phyloP scores from a whole-genome alignment of 139 green algal species.

The Haematococcus lacustris region DNA sequence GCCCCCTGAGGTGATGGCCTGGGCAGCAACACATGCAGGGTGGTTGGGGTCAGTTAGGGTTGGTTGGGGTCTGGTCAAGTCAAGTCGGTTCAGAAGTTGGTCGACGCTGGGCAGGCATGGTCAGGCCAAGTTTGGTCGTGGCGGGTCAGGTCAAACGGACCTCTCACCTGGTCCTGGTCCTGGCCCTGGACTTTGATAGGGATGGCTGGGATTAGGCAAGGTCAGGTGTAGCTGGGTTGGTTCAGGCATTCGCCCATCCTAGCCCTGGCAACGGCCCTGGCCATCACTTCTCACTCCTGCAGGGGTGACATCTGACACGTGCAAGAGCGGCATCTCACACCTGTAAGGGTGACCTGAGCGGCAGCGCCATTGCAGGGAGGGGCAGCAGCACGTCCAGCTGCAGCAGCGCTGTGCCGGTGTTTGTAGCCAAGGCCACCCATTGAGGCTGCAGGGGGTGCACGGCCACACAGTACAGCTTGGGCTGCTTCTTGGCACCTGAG shows the following conservation, averaged over 20 bases:
- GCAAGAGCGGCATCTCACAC: neutral
- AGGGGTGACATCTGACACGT: neutral
- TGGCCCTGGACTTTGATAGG: no score
- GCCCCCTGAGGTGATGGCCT: neutral
- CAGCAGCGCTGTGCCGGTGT: conserved; percentile 17
- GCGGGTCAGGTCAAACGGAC: neutral
- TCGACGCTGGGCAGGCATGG: neutral
- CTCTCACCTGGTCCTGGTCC: no score
- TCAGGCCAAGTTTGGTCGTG: neutral
- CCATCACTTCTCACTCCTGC: neutral
- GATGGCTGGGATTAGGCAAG: no score
- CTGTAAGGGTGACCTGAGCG: neutral
- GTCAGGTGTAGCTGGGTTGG: no score
- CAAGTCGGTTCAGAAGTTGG: no score
- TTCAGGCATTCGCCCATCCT: neutral
- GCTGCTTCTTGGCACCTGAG: conserved; percentile 30
- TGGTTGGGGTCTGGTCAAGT: no score
- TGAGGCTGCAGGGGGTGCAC: conserved; percentile 35
- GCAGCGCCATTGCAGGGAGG: neutral
- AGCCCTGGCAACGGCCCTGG: neutral
- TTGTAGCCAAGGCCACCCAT: conserved; percentile 27
- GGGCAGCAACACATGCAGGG: neutral
- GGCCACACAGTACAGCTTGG: conserved; percentile 43
- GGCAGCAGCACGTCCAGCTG: neutral
- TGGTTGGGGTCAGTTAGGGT: neutral